Percentiles rank a stretch among this genome's conserved stretches.
These are phyloP conservation scores for Sporormia fimetaria DNA, from an alignment of 495 filamentous ascomycete genomes.

Conservation along the genomic window DNA sequence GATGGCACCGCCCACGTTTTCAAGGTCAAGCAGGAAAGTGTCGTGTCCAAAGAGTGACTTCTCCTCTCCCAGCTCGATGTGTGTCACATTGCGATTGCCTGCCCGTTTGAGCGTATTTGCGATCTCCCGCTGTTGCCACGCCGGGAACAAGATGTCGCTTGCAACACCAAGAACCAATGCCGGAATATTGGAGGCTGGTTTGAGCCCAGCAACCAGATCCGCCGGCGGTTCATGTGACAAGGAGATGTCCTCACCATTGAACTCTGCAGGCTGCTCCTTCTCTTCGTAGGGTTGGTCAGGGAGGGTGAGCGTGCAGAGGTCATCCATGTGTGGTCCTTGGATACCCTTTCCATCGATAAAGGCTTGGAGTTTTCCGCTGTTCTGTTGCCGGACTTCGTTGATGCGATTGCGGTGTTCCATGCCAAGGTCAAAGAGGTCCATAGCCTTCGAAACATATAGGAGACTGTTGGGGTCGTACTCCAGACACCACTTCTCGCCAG, in stretches of 20 bases:
- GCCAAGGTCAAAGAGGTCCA: slow-evolving; percentile 96
- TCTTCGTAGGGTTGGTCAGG: slow-evolving; percentile 81
- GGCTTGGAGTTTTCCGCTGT: slow-evolving; percentile 37
- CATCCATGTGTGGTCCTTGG: slow-evolving; percentile 26
- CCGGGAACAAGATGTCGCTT: slow-evolving; percentile 93
- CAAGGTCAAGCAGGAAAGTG: slow-evolving; percentile 85
- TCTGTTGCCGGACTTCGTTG: slow-evolving; percentile 38
- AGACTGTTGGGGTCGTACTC: slow-evolving; percentile 95
- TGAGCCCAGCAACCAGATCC: slow-evolving; percentile 70
- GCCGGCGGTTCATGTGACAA: slow-evolving; percentile 43
- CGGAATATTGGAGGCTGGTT: slow-evolving; percentile 58
- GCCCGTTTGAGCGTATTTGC: slow-evolving; percentile 65
- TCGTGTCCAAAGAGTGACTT: slow-evolving; percentile 91
- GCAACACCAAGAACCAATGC: slow-evolving; percentile 87
- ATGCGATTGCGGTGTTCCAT: slow-evolving; percentile 48
- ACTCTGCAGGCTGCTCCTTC: slow-evolving; percentile 37
- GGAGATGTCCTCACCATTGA: slow-evolving; percentile 1
- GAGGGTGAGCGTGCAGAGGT: slow-evolving; percentile 69
- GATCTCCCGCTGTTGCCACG: slow-evolving; percentile 96
- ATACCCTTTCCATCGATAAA: slow-evolving; percentile 27
- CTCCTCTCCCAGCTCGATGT: slow-evolving; percentile 87
- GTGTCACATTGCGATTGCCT: slow-evolving; percentile 69
- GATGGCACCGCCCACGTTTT: slow-evolving; percentile 77
- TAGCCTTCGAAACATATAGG: slow-evolving; percentile 94
- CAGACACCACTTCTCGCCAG: slow-evolving; percentile 97